Evolutionary conservation across 257 asterid genomes (phyloP), one percentile per base, ranked within the genome.

Genomic region (Salvia hispanica): DNA sequence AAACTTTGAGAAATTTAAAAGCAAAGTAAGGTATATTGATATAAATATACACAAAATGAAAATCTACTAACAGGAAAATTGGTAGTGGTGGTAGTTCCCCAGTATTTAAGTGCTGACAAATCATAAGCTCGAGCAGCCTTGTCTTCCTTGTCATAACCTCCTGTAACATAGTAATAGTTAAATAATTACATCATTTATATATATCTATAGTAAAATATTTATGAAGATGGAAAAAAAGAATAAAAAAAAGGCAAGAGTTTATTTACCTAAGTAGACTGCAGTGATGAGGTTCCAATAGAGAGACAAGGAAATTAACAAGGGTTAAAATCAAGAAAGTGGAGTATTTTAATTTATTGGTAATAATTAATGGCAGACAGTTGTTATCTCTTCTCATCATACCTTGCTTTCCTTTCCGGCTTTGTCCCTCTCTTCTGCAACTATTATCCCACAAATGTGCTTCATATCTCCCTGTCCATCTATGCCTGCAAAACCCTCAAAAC

Each of bases 101-200:
- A 92, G 77, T 90, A 92, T 67, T 92, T 92, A 3, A 92, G 77
- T 44, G 98, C 97, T 43, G 97, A 90, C 51, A 92, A 77, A 79
- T 92, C 98, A 76, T 92, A 92, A 36, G 98, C 88, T 88, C 95
- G 76, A 73, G 98, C 98, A 46, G 98, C 98, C 67, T 90, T 92
- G 16, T 92, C 98, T 69, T 92, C 98, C 75, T 92, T 92, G 57
- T 92, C 98, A 79, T 92, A 92, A 34, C 98, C 98, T 71, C 98
- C 98, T 92, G 74, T 43, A 14, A 34, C 31, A 25, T n/a, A n/a
- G n/a, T n/a, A n/a, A n/a, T n/a, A n/a, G n/a, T n/a, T n/a, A n/a
- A n/a, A n/a, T n/a, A n/a, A n/a, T n/a, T n/a, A n/a, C n/a, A n/a
- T n/a, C n/a, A n/a, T n/a, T n/a, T n/a, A n/a, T n/a, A n/a, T n/a